These are phyloP conservation scores for Meripilus lineatus DNA, from an alignment of 1,284 basidiomycete species.

Conservation along the genomic window DNA sequence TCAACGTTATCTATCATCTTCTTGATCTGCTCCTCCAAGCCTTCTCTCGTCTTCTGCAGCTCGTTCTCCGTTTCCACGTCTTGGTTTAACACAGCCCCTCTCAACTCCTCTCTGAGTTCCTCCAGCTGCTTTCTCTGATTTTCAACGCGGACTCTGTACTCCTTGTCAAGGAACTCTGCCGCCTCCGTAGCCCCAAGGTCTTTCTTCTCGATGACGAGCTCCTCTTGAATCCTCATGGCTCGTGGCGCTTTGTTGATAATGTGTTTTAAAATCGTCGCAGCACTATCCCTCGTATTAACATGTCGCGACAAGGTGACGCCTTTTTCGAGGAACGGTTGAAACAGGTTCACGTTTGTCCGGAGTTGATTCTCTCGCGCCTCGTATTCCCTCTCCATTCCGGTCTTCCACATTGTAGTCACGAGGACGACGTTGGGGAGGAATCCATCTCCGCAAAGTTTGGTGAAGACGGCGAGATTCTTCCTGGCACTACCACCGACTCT, in stretches of 20 bases:
- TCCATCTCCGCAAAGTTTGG: conserved; percentile 42
- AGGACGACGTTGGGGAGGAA: conserved; percentile 44
- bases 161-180: conserved; percentile 3
- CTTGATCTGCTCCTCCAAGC: too few relatives aligned
- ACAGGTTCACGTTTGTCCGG: conserved; percentile 2
- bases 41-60: too few relatives aligned
- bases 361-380: conserved; percentile 10
- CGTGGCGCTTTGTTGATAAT: conserved; percentile 1
- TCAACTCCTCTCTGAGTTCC: conserved; percentile 3
- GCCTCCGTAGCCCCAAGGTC: conserved; percentile 8
- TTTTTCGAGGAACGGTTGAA: conserved; percentile 5
- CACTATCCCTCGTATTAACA: conserved; percentile 2
- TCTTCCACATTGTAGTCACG: conserved; percentile 48
- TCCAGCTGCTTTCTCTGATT: conserved; percentile 7
- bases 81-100: not conserved
- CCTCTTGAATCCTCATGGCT: conserved; percentile 14
- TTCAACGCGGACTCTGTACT: not conserved
- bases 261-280: not conserved
- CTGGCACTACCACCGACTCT: conserved; percentile 44
- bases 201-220: conserved; percentile 11
- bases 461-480: conserved; percentile 45
- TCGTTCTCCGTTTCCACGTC: too few relatives aligned
- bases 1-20: too few relatives aligned
- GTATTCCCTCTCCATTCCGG: conserved; percentile 23
- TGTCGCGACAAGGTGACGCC: conserved; percentile 7